Evolutionary conservation across 2,329 filamentous ascomycete species (phyloP), one percentile per base, ranked within the genome.

Genomic region (Fusarium brachygibbosum): DNA sequence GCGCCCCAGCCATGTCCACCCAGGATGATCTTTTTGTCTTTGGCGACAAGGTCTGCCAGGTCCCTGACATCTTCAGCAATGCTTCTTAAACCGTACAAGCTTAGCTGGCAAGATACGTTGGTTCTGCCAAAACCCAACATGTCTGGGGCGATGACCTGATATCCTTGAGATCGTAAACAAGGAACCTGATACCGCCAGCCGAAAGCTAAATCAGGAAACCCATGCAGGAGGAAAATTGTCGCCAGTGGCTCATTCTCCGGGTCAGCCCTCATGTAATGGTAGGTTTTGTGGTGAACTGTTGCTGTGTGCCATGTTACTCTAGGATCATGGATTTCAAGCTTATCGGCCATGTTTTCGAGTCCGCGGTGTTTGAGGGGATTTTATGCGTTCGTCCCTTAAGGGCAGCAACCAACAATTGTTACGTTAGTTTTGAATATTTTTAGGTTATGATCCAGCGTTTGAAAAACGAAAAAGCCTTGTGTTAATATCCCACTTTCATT

Each of bases 1-100:
- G 90, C 92, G 76, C 93, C 93, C 91, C 93, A 95, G 79, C 96
- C 93, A 80, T 97, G 93, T 10, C 92, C 93, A 41, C 92, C 92
- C 8, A 97, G 83, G 49, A 96, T 89, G 73, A 95, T 89, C 32
- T 74, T 76, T 50, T 68, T 42, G 79, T 80, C 23, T 78, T 81
- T 46, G 51, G 75, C 69, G 25, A 77, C 78, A 58, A 88, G 84
- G 54, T 81, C 81, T 6, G 90, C 88, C 23, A 97, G 84, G 51
- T 87, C 87, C 16, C 88, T 90, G 63, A 97, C 86, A 74, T 95
- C 92, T 52, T 89, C 86, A n/a, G 90, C 85, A 63, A 90, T 87
- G 50, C 85, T 85, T 79, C 92, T 93, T 6, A 40, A 51, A 10
- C 19, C 25, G 23, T 51, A 50, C 46, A 23, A 19, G 21, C 32